A percentile compares a stretch with the other conserved stretches of the same genome.
These are phyloP conservation scores for Tylopilus subfusipes DNA, from an alignment of 768 basidiomycete genomes.

Conservation along the genomic window DNA sequence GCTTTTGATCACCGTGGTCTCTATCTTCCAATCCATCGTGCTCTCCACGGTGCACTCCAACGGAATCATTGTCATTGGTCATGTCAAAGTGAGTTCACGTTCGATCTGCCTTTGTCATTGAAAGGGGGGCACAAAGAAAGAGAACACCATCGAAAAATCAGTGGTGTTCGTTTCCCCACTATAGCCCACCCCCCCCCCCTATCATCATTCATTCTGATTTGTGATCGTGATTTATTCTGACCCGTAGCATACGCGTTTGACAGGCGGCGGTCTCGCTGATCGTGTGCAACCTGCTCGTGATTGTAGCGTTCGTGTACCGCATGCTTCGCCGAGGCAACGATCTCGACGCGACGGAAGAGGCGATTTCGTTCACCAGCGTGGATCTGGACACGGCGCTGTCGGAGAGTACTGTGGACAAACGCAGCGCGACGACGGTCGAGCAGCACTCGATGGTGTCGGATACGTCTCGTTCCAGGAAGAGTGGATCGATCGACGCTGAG, in stretches of 20 bases:
- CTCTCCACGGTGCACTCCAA: not conserved
- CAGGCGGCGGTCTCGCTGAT: slow-evolving; percentile 23
- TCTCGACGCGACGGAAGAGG: not conserved
- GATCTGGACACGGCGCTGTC: slow-evolving; percentile 7
- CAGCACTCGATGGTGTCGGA: not conserved
- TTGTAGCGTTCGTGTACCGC: slow-evolving; percentile 22
- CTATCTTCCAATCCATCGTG: slow-evolving; percentile 14
- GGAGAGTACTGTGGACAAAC: not conserved
- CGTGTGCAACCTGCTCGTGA: slow-evolving; percentile 27
- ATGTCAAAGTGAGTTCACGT: slow-evolving; percentile 20
- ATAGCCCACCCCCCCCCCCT: no score
- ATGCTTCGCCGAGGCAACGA: slow-evolving; percentile 5
- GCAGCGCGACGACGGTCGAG: not conserved
- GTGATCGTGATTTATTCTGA: no score
- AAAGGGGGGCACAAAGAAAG: no score
- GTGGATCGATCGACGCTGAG: not conserved
- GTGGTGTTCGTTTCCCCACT: no score
- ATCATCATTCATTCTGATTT: no score
- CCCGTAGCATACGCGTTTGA: not conserved
- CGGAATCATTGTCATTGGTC: slow-evolving; percentile 16
- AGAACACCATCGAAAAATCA: no score
- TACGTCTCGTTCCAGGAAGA: not conserved
- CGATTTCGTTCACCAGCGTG: slow-evolving; percentile 13
- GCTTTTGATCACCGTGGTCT: slow-evolving; percentile 15
- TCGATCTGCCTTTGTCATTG: no score